Percentiles rank a stretch among this genome's conserved stretches.
These are phyloP conservation scores for Kalaharituber pfeilii DNA, from an alignment of 2,329 filamentous ascomycete species.

Conservation along the genomic window DNA sequence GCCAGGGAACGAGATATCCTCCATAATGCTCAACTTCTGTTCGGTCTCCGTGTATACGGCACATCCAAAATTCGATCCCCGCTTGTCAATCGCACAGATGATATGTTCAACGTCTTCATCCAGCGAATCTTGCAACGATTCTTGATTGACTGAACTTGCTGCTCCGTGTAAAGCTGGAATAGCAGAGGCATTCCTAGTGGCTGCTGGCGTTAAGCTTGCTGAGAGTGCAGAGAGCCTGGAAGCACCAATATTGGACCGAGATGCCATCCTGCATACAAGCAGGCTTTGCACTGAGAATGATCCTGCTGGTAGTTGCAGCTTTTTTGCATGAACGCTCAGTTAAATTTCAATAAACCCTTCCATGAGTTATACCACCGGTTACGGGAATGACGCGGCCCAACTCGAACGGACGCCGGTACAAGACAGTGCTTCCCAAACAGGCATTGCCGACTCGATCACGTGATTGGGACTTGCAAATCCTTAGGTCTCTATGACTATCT, in stretches of 20 bases:
- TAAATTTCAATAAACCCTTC: too few species aligned
- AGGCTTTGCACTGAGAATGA: too few species aligned
- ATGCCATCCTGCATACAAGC: too few species aligned
- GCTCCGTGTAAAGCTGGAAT: neutral
- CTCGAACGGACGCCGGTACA: too few species aligned
- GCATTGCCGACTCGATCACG: too few species aligned
- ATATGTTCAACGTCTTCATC: constrained; percentile 16
- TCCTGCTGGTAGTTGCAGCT: too few species aligned
- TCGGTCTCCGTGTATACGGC: constrained; percentile 20
- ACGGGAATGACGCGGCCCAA: too few species aligned
- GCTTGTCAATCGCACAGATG: constrained; percentile 21
- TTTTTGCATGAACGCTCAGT: too few species aligned
- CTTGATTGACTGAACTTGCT: neutral
- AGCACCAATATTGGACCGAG: neutral
- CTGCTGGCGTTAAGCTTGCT: neutral
- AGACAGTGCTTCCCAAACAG: too few species aligned
- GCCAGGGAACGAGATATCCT: constrained; percentile 19
- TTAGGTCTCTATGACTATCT: too few species aligned
- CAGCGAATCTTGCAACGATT: constrained; percentile 39
- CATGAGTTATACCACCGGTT: too few species aligned
- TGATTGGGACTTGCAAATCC: too few species aligned
- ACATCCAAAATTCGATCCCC: constrained; percentile 19
- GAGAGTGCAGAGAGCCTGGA: neutral
- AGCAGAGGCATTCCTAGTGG: neutral
- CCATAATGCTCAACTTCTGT: constrained; percentile 20